Evolutionary conservation across 305 asterid species (phyloP).

Genomic region (Coffea humblotiana): DNA sequence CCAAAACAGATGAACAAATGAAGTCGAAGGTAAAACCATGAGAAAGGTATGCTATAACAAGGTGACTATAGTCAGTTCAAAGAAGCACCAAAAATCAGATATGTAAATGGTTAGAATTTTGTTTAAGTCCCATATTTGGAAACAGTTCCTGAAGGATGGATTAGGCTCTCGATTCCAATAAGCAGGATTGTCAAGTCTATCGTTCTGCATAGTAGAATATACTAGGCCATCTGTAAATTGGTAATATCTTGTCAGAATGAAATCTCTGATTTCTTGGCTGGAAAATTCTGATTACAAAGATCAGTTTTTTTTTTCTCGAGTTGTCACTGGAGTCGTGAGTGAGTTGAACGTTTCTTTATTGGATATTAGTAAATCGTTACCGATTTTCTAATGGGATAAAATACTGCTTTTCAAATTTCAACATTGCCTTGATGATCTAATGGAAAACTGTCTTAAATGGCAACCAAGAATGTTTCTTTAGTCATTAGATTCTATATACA

Average conservation of each 20-base stretch:
- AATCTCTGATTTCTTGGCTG: neutral
- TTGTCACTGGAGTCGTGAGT: neutral
- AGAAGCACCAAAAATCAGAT: neutral
- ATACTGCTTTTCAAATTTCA: neutral
- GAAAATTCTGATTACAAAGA: neutral
- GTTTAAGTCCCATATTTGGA: neutral
- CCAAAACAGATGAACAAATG: no score
- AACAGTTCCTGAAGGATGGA: neutral
- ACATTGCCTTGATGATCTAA: neutral
- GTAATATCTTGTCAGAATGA: neutral
- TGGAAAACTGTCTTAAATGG: neutral
- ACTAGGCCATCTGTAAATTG: neutral
- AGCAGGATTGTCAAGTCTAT: neutral
- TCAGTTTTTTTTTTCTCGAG: neutral
- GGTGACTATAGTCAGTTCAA: neutral
- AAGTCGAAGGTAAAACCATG: no score
- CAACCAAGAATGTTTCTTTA: neutral
- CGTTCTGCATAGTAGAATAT: neutral
- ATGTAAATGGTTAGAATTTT: neutral
- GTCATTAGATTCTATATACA: neutral
- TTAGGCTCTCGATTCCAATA: no score
- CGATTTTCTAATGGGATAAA: neutral
- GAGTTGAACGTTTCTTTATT: neutral
- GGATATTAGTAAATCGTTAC: no score
- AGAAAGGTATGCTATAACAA: no score